Conservation (phyloP, 805 yeast genomes). For the Starmera quercuum region DNA sequence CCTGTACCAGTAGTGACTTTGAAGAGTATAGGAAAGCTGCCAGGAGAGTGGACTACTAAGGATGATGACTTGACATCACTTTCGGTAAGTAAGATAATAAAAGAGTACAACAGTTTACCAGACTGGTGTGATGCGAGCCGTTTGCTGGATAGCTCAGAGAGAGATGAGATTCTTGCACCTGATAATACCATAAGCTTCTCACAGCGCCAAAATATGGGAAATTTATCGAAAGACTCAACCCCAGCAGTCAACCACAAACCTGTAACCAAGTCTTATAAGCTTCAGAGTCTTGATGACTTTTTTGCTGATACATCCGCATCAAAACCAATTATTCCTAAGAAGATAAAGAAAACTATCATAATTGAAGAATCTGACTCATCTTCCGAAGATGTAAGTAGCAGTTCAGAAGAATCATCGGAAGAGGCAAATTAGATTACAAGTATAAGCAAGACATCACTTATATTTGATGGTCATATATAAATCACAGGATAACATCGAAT, state of each 20-base stretch:
- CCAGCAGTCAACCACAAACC: constrained; percentile 2
- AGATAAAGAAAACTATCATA: constrained; percentile 9
- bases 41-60: constrained; percentile 7
- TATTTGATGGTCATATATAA: neutral
- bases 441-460: constrained; percentile 3
- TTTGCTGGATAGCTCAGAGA: constrained; percentile 24
- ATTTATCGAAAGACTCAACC: constrained; percentile 9
- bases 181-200: constrained; percentile 28
- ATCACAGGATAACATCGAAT: constrained; percentile 13
- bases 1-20: constrained; percentile 41
- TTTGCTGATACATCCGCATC: constrained; percentile 36
- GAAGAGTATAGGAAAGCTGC: constrained; percentile 10
- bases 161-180: constrained; percentile 30
- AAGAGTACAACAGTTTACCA: constrained; percentile 22
- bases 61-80: constrained; percentile 12
- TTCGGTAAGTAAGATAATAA: constrained; percentile 17
- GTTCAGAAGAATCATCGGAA: constrained; percentile 22
- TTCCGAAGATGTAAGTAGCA: constrained; percentile 22
- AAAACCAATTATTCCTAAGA: constrained; percentile 15
- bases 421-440: constrained; percentile 5
- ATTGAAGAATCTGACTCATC: constrained; percentile 6
- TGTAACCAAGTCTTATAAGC: constrained; percentile 34
- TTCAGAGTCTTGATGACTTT: constrained; percentile 85
- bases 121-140: constrained; percentile 36
- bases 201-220: constrained; percentile 24